Evolutionary conservation across 805 yeast genomes (phyloP).

Genomic region (Spencermartinsiella europaea): DNA sequence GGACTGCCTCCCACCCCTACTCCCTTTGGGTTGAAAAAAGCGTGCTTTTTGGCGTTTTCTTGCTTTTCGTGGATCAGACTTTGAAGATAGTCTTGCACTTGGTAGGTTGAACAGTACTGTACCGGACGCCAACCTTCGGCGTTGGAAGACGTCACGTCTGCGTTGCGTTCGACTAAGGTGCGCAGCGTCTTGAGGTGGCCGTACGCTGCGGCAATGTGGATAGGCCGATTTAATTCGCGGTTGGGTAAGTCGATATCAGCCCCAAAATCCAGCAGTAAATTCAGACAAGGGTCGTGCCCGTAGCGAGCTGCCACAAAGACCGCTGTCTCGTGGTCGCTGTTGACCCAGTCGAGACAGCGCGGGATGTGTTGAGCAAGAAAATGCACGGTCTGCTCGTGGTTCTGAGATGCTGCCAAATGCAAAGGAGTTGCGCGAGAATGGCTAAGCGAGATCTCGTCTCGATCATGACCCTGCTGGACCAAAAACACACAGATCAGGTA

Average conservation of each 20-base stretch:
- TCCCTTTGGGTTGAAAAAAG: slow-evolving; percentile 8
- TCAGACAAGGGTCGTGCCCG: slow-evolving; percentile 60
- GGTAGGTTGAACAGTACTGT: slow-evolving; percentile 53
- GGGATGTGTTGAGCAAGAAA: slow-evolving; percentile 63
- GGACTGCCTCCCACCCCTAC: background rate
- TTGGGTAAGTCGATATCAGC: slow-evolving; percentile 74
- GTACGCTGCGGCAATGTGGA: slow-evolving; percentile 75
- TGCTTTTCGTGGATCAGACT: slow-evolving; percentile 22
- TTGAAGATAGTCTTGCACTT: slow-evolving; percentile 42
- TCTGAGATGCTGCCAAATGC: slow-evolving; percentile 61
- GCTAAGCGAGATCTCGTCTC: slow-evolving; percentile 45
- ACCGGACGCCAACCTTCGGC: slow-evolving; percentile 59
- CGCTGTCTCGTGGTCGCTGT: slow-evolving; percentile 40
- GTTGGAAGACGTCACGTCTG: slow-evolving; percentile 47
- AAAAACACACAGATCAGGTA: slow-evolving; percentile 58
- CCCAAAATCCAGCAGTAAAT: slow-evolving; percentile 62
- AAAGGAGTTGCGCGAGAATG: slow-evolving; percentile 58
- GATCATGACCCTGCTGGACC: slow-evolving; percentile 53
- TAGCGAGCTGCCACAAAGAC: slow-evolving; percentile 61
- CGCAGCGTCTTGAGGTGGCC: slow-evolving; percentile 57
- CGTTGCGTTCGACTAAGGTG: slow-evolving; percentile 45
- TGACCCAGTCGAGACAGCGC: slow-evolving; percentile 51
- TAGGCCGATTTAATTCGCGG: slow-evolving; percentile 69
- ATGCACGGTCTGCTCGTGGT: slow-evolving; percentile 69
- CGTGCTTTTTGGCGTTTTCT: slow-evolving; percentile 14